phyloP scores from a whole-genome alignment of 2,329 filamentous ascomycete genomes.

The Aspergillus quadricinctus region DNA sequence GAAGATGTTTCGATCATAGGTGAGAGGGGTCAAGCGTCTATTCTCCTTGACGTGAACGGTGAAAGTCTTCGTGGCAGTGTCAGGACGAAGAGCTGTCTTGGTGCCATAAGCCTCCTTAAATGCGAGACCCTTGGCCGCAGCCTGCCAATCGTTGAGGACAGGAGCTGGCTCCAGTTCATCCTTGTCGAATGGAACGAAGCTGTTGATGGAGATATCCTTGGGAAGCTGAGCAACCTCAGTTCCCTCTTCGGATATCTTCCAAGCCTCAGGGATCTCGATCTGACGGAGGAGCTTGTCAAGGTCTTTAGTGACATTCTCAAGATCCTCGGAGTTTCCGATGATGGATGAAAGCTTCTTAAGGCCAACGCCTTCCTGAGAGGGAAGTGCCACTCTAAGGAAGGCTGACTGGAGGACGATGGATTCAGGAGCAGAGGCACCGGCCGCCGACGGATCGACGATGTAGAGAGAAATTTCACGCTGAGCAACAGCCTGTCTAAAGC shows the following conservation, averaged over 20 bases:
- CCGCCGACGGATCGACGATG: conserved; percentile 67
- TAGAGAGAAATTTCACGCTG: conserved; percentile 68
- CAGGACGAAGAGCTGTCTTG: conserved; percentile 69
- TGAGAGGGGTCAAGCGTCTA: conserved; percentile 78
- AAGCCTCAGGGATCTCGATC: conserved; percentile 72
- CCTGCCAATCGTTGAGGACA: conserved; percentile 71
- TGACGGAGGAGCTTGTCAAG: conserved; percentile 67
- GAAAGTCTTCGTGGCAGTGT: conserved; percentile 78
- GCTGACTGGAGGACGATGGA: conserved; percentile 71
- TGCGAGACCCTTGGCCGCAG: conserved; percentile 76
- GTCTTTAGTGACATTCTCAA: conserved; percentile 57
- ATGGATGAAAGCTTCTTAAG: conserved; percentile 63
- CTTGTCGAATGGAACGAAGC: conserved; percentile 78
- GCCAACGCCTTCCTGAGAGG: conserved; percentile 59
- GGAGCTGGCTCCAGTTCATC: conserved; percentile 63
- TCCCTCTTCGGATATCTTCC: conserved; percentile 63
- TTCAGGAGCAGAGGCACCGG: conserved; percentile 63
- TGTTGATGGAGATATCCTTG: conserved; percentile 66
- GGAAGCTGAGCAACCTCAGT: conserved; percentile 46
- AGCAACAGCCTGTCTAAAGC: conserved; percentile 66
- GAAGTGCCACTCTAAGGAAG: conserved; percentile 73
- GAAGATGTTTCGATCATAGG: conserved; percentile 98
- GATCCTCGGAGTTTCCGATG: conserved; percentile 56
- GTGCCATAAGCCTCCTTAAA: conserved; percentile 95
- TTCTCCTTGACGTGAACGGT: conserved; percentile 93